These are phyloP conservation scores for Polygonum aviculare DNA, from an alignment of 148 eudicot species.

Conservation along the genomic window DNA sequence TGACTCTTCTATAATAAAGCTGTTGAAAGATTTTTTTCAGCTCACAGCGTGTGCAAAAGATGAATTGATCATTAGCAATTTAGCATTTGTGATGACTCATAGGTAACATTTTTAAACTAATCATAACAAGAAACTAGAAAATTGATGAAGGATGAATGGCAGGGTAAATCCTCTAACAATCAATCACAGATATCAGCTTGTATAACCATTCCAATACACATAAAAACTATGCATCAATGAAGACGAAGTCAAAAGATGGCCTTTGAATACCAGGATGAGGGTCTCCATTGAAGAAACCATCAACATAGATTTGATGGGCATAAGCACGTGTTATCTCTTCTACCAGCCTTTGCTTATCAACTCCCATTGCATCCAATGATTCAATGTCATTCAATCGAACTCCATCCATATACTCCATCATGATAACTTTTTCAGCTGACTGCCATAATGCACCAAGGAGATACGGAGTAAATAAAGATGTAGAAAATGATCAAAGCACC, in stretches of 20 bases:
- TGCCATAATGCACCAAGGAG: conserved; percentile 19
- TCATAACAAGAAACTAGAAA: neutral
- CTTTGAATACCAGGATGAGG: conserved; percentile 84
- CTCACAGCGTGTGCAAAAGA: neutral
- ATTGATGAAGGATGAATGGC: neutral
- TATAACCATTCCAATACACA: neutral
- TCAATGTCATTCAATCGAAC: conserved; percentile 80
- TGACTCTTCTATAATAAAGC: neutral
- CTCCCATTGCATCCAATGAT: conserved; percentile 71
- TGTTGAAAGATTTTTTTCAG: neutral
- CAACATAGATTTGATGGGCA: conserved; percentile 97
- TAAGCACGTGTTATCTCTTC: conserved; percentile 97
- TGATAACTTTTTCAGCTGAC: conserved; percentile 88
- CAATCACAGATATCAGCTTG: neutral
- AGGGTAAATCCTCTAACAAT: neutral
- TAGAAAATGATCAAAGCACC: neutral
- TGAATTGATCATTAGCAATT: neutral
- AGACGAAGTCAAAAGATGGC: neutral
- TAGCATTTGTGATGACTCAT: neutral
- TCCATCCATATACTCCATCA: conserved; percentile 96
- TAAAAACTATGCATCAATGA: neutral
- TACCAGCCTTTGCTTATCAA: conserved; percentile 82
- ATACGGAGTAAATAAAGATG: neutral
- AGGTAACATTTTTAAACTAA: neutral
- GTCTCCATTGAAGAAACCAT: conserved; percentile 97